phyloP scores from a whole-genome alignment of 148 eudicot species.

The Rhododendron henanense region DNA sequence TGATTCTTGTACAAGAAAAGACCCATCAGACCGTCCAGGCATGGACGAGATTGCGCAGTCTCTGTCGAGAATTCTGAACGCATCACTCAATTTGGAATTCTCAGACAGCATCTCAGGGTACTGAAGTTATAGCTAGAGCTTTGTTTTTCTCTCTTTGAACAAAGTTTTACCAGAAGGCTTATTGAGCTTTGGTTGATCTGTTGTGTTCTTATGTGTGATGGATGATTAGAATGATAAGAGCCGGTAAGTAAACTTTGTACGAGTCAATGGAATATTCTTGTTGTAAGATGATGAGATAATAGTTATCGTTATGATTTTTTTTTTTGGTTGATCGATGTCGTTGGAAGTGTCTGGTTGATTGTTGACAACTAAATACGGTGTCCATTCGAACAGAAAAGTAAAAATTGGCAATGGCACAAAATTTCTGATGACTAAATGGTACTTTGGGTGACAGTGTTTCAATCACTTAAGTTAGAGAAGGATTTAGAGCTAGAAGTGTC shows the following conservation, averaged over 20 bases:
- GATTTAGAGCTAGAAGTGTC: no score
- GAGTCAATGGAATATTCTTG: background rate
- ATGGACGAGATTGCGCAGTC: conserved; percentile 64
- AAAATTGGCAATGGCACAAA: background rate
- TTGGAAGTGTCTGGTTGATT: background rate
- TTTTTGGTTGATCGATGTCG: no score
- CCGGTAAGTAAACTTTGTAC: background rate
- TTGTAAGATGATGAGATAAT: background rate
- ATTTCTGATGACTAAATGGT: background rate
- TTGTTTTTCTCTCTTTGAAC: background rate
- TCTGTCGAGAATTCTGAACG: conserved; percentile 48
- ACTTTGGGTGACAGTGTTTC: background rate
- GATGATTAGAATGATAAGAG: background rate
- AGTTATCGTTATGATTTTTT: background rate
- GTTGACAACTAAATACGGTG: background rate
- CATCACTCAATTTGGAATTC: conserved; percentile 50
- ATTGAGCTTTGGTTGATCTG: background rate
- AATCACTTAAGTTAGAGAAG: no score
- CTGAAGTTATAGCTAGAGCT: conserved; percentile 9
- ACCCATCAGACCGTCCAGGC: conserved; percentile 56
- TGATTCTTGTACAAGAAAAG: conserved; percentile 49
- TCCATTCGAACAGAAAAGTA: no score
- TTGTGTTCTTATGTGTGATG: background rate
- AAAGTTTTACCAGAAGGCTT: background rate
- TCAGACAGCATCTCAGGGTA: conserved; percentile 26